Evolutionary conservation across 768 basidiomycete species (phyloP).

Genomic region (Tricholoma flavovirens): DNA sequence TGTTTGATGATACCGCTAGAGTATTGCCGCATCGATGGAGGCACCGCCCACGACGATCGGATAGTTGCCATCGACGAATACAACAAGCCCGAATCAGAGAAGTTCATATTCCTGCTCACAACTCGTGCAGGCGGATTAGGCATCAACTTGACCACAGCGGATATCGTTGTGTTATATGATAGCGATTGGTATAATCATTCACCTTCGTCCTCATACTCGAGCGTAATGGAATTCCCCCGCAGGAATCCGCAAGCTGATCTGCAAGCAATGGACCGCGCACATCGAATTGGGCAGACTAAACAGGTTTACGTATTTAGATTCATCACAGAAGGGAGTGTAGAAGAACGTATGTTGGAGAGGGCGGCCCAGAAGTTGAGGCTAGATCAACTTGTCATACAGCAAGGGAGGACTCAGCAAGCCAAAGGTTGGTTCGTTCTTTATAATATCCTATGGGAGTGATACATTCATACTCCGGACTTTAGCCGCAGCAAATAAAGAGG

Average conservation of each 20-base stretch:
- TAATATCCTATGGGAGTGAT: not conserved
- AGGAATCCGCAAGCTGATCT: conserved; percentile 99
- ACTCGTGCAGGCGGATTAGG: conserved; percentile 96
- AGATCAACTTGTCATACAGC: conserved; percentile 96
- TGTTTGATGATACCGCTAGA: conserved; percentile 36
- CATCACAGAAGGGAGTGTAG: conserved; percentile 92
- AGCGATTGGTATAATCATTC: conserved; percentile 72
- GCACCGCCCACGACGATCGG: conserved; percentile 95
- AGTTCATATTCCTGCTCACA: conserved; percentile 93
- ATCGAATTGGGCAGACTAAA: conserved; percentile 95
- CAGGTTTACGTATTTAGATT: conserved; percentile 98
- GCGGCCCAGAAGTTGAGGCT: conserved; percentile 93
- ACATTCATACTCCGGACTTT: conserved; percentile 4
- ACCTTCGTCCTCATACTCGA: not conserved
- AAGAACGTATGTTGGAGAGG: conserved; percentile 91
- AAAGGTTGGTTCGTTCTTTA: conserved; percentile 50
- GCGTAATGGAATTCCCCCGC: not conserved
- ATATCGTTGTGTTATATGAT: conserved; percentile 93
- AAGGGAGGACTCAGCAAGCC: conserved; percentile 76
- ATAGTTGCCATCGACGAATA: conserved; percentile 96
- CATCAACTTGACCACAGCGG: conserved; percentile 93
- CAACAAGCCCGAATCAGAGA: conserved; percentile 90
- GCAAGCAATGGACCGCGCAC: conserved; percentile 98
- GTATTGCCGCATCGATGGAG: conserved; percentile 95
- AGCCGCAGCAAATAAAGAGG: conserved; percentile 94